Evolutionary conservation across 1,139 yeast genomes (phyloP).

Genomic region (Neolecta irregularis): DNA sequence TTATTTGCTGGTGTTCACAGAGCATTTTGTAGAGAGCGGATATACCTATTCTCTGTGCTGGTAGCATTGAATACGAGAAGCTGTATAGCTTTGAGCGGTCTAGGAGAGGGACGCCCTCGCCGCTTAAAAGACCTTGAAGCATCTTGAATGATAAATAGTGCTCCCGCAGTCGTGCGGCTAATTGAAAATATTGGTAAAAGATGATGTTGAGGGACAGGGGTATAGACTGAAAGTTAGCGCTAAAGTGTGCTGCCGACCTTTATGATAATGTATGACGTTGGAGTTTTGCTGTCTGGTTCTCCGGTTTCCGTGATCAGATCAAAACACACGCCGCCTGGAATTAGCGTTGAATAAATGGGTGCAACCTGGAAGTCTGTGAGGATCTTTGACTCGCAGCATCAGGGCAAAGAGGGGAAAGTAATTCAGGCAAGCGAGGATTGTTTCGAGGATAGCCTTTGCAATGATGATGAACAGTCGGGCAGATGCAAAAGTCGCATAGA

Average conservation of each 20-base stretch:
- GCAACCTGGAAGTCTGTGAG: conserved; percentile 84
- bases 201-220: conserved; percentile 33
- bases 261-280: conserved; percentile 19
- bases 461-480: conserved; percentile 40
- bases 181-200: conserved; percentile 34
- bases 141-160: conserved; percentile 33
- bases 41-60: conserved; percentile 24
- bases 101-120: conserved; percentile 31
- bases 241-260: conserved; percentile 19
- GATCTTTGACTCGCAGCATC: conserved; percentile 62
- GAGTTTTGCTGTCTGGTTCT: conserved; percentile 2
- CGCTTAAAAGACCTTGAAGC: conserved; percentile 29
- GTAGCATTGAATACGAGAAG: conserved; percentile 36
- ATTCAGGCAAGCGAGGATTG: conserved; percentile 49
- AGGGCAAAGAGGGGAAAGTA: conserved; percentile 79
- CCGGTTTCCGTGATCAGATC: conserved; percentile 4
- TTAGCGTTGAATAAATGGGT: conserved; percentile 28
- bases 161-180: conserved; percentile 28
- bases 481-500: conserved; percentile 58
- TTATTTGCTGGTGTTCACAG: conserved; percentile 1
- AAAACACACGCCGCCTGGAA: conserved; percentile 8
- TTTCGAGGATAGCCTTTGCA: conserved; percentile 41
- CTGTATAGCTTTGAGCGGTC: conserved; percentile 34
- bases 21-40: conserved; percentile 1
- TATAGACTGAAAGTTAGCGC: conserved; percentile 25